phyloP scores from a whole-genome alignment of 108 stramenopile genomes.

The Stephanodiscus triporus region DNA sequence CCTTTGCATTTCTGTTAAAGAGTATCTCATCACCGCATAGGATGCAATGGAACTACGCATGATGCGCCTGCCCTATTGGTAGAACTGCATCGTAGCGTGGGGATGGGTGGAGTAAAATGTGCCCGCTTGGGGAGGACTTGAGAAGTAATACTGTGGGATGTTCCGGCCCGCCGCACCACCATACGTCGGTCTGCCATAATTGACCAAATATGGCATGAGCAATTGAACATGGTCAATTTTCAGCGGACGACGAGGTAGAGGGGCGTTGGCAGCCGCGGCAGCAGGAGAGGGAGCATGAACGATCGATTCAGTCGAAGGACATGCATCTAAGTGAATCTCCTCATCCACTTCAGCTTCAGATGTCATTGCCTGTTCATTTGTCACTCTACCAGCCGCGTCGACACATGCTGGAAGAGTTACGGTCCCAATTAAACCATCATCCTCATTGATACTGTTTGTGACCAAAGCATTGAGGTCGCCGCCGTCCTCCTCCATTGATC shows the following conservation, averaged over 20 bases:
- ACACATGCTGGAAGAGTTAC: background rate
- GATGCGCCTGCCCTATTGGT: background rate
- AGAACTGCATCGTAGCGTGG: background rate
- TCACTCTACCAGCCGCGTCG: background rate
- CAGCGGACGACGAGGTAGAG: background rate
- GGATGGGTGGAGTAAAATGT: too few species aligned
- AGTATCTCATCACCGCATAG: too few species aligned
- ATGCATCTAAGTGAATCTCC: background rate
- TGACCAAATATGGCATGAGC: constrained; percentile 11
- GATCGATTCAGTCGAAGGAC: background rate
- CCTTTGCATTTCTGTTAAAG: too few species aligned
- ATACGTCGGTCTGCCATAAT: background rate
- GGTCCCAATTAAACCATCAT: background rate
- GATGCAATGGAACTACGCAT: too few species aligned
- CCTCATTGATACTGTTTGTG: background rate
- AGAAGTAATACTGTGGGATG: background rate
- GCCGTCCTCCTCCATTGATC: background rate
- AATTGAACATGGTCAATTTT: constrained; percentile 2
- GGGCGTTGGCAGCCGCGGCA: background rate
- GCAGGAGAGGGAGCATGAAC: background rate
- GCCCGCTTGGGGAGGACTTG: background rate
- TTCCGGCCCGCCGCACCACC: background rate
- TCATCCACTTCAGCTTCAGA: background rate
- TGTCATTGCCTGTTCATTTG: background rate
- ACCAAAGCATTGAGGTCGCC: background rate